Base-by-base conservation (phyloP, 2,329 filamentous ascomycete genomes). In the Mycogone perniciosa region DNA sequence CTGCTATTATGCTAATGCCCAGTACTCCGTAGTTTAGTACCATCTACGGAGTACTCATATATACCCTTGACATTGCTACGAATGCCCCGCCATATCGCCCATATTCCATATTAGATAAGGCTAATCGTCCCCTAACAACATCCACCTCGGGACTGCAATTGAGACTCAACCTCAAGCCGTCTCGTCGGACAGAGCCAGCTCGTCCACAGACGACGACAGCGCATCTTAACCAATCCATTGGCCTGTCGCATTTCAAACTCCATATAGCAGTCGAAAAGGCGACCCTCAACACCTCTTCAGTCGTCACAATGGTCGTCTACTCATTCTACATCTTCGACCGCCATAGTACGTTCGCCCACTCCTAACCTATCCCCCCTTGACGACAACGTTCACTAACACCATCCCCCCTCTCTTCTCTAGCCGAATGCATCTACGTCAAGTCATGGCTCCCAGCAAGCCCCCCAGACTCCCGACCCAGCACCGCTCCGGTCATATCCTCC, bases 291-390 rank as follows among this genome's bases (percentile, higher is more conserved):
- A 30, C 43, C 38, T 30, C 27, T 26, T 26, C 45, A 33, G 11
- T 27, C 53, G 39, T 59, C 68, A 75, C 61, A 65, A 97, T 99
- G 93, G 85, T 87, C 54, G 88, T 97, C 70, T 97, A 95, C 74
- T 91, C 90, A 54, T 96, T 99, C 73, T 96, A 96, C 77, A 96
- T 99, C 67, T 99, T 99, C 69, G 93, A 99, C 74, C 86, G 93
- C 59, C 93, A 99, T 72, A 96, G 93, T 96, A 79, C 66, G 81
- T 64, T 44, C 5, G 35, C 40, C 37, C 11, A 45, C 39, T 30
- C 27, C 7, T 45, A 43, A 34, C 34, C 37, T 37, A 44, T 41
- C 38, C 29, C 20, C 44, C 48, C 20, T 37, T 46, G 10, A 53
- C 52, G 47, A 53, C 9, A 38, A 10, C 29, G 11, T 29, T 10